phyloP scores from a whole-genome alignment of 2,329 filamentous ascomycete species.

The Fusarium bactridioides region DNA sequence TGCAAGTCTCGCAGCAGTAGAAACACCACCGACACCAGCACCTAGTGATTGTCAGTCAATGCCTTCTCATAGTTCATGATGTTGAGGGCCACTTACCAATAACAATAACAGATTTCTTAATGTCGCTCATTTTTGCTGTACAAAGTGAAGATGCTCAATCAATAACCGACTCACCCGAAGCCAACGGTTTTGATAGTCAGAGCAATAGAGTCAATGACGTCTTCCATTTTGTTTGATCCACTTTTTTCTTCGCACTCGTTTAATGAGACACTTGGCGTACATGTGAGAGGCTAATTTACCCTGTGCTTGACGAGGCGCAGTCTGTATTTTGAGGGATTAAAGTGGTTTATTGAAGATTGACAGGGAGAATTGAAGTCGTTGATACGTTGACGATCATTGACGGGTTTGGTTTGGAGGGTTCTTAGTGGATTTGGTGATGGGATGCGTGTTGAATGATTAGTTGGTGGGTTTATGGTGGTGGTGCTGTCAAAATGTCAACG shows the following conservation, averaged over 20 bases:
- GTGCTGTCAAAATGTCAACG: neutral
- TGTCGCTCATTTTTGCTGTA: constrained; percentile 12
- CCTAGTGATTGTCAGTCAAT: constrained; percentile 49
- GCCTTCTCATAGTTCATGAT: neutral
- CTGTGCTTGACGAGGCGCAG: constrained; percentile 1
- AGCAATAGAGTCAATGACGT: constrained; percentile 33
- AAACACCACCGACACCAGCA: constrained; percentile 75
- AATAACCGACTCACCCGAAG: neutral
- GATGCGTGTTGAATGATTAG: constrained; percentile 21
- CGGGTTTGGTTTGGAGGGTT: neutral
- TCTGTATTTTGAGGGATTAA: neutral
- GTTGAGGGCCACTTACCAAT: constrained; percentile 28
- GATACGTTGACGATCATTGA: neutral
- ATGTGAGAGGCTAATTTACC: constrained; percentile 2
- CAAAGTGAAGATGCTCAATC: neutral
- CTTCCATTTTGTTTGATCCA: constrained; percentile 19
- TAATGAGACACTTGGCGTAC: constrained; percentile 4
- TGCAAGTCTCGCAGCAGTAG: constrained; percentile 75
- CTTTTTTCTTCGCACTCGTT: constrained; percentile 4
- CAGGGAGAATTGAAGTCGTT: neutral
- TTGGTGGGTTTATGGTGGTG: neutral
- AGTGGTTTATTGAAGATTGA: neutral
- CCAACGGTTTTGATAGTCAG: constrained; percentile 12
- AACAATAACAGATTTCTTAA: constrained; percentile 41
- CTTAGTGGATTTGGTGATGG: neutral